A percentile compares a stretch with the other conserved stretches of the same genome.
Evolutionary conservation across 139 green algal species (phyloP).

Genomic region (Nannochloris sp.): DNA sequence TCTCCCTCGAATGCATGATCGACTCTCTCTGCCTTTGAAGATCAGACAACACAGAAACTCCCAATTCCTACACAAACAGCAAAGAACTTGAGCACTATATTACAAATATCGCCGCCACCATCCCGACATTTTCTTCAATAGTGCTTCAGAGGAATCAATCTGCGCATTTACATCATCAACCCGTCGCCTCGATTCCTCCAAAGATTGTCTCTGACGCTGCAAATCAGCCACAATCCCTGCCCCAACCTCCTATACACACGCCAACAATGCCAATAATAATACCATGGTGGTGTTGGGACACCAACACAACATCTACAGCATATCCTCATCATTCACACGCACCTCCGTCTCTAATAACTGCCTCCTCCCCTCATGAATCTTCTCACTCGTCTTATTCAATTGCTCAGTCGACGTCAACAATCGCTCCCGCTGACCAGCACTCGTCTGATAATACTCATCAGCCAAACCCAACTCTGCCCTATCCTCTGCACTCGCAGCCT

Average conservation of each 20-base stretch:
- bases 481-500: neutral
- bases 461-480: conserved; percentile 70
- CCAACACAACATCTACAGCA: no score
- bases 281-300: no score
- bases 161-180: conserved; percentile 25
- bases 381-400: conserved; percentile 61
- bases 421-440: conserved; percentile 64
- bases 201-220: conserved; percentile 41
- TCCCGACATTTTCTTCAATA: conserved; percentile 26
- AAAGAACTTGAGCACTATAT: neutral
- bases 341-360: conserved; percentile 80
- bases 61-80: conserved; percentile 69
- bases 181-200: conserved; percentile 29
- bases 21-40: conserved; percentile 88
- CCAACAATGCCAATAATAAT: neutral
- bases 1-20: conserved; percentile 74
- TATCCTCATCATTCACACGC: conserved; percentile 4
- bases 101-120: conserved; percentile 24
- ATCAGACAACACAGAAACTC: conserved; percentile 82
- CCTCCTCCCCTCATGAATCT: conserved; percentile 65
- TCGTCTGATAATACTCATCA: conserved; percentile 63
- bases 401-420: conserved; percentile 69
- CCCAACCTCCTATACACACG: conserved; percentile 29
- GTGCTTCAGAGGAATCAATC: conserved; percentile 21
- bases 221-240: conserved; percentile 46